phyloP scores from a whole-genome alignment of 1,284 basidiomycete species.

The Marasmius tenuissimus region DNA sequence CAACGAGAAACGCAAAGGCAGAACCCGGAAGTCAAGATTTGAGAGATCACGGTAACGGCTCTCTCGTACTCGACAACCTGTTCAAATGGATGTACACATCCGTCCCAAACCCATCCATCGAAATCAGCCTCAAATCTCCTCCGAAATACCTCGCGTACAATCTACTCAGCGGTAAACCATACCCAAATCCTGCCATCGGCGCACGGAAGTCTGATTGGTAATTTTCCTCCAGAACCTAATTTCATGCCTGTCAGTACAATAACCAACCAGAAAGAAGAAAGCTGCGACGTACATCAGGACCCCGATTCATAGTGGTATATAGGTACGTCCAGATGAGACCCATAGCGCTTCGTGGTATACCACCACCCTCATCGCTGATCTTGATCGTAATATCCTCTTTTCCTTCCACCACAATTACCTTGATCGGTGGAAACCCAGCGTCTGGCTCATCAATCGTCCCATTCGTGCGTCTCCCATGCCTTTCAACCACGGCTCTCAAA shows the following conservation, averaged over 20 bases:
- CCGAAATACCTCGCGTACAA: slow-evolving; percentile 97
- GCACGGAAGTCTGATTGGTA: slow-evolving; percentile 96
- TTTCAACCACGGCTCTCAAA: slow-evolving; percentile 93
- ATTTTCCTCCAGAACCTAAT: slow-evolving; percentile 69
- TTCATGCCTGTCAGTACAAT: neutral
- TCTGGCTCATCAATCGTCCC: slow-evolving; percentile 57
- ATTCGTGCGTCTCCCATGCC: slow-evolving; percentile 61
- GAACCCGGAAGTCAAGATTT: no score
- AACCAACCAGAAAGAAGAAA: neutral
- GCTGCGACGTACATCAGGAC: slow-evolving; percentile 34
- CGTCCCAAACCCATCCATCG: slow-evolving; percentile 96
- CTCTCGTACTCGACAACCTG: slow-evolving; percentile 76
- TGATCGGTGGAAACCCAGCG: slow-evolving; percentile 88
- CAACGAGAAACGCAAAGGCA: no score
- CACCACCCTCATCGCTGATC: slow-evolving; percentile 93
- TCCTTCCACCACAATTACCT: slow-evolving; percentile 89
- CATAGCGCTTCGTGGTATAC: slow-evolving; percentile 91
- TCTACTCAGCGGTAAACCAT: slow-evolving; percentile 88
- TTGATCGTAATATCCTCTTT: slow-evolving; percentile 98
- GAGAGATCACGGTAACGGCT: slow-evolving; percentile 58
- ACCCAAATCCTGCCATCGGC: slow-evolving; percentile 98
- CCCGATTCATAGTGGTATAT: slow-evolving; percentile 92
- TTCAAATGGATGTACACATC: slow-evolving; percentile 93
- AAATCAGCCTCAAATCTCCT: slow-evolving; percentile 93
- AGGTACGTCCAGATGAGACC: slow-evolving; percentile 99